Evolutionary conservation across 164 flowering plant species (phyloP).

Genomic region (Annona squamosa): DNA sequence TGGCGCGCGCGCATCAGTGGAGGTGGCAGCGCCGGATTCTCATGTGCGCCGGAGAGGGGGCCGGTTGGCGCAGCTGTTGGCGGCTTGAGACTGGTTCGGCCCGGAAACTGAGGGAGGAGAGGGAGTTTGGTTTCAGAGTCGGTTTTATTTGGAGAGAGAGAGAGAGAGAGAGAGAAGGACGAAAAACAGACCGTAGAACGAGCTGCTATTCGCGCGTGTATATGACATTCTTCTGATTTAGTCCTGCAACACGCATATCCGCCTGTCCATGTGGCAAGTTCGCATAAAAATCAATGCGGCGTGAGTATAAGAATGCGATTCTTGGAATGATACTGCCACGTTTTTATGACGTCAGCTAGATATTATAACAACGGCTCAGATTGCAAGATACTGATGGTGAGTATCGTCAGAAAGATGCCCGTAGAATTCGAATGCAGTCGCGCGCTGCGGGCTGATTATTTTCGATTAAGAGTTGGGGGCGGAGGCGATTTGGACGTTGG

Average conservation of each 20-base stretch:
- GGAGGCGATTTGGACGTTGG: too few species aligned
- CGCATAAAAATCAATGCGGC: too few species aligned
- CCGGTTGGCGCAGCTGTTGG: not conserved
- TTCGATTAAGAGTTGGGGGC: not conserved
- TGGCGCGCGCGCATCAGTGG: constrained; percentile 16
- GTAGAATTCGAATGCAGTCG: not conserved
- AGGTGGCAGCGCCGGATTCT: not conserved
- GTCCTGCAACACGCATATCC: too few species aligned
- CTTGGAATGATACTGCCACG: too few species aligned
- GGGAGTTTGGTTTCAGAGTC: not conserved
- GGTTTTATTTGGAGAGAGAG: not conserved
- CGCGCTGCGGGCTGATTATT: not conserved
- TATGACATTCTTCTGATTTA: too few species aligned
- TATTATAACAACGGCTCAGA: not conserved
- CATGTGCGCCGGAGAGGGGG: constrained; percentile 3
- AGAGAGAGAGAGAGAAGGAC: too few species aligned
- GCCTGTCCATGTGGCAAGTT: too few species aligned
- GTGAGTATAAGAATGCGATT: too few species aligned
- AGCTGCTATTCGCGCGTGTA: too few species aligned
- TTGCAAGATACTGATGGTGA: too few species aligned
- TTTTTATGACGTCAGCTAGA: too few species aligned
- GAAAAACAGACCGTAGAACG: too few species aligned
- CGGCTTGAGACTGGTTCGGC: not conserved
- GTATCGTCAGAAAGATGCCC: not conserved
- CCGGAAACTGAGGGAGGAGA: constrained; percentile 1